Base-by-base conservation (phyloP, 352 stramenopile species). In the Hyaloperonospora brassicae region DNA sequence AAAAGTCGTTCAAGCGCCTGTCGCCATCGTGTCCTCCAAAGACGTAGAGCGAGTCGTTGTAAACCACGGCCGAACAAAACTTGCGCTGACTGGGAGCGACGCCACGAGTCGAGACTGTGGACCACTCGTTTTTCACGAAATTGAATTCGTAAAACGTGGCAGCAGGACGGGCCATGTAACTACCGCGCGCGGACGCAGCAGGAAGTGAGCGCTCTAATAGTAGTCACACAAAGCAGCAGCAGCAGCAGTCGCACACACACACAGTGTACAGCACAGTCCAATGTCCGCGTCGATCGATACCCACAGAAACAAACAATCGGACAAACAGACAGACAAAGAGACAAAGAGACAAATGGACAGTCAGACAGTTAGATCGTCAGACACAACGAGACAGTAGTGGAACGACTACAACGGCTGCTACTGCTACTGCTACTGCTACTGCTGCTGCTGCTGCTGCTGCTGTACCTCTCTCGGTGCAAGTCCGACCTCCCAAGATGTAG, bases 111-210 rank as follows among this genome's bases (percentile, higher is more conserved):
- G 70, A 51, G 43, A 91, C 66, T 13, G 79, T 64, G 0, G 79
- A 71, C 83, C 83, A 93, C 42, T 79, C 61, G 50, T 86, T 85
- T 36, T 67, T 74, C 44, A 68, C 76, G 52, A 97, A 94, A 63
- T 88, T 88, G 72, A 95, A 98, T 53, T 89, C 74, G 61, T 93
- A 95, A 63, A 97, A 96, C 69, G 95, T 90, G 68, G 95, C 96
- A 42, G 95, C 64, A 31, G 88, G 73, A 14, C 59, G 61, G 47
- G 62, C 43, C 27, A 58, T 30, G n/a, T 51, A 46, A 21, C 52
- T 68, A 50, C 59, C 57, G 25, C 55, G 63, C 25, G 50, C 54
- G 1, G 54, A 43, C n/a, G 25, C 48, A 1, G 47, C 40, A 11
- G 63, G 52, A 54, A 68, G 46, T 12, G 47, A 61, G 25, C 54